These are phyloP conservation scores for Cercis canadensis DNA, from an alignment of 306 rosid genomes.

Conservation along the genomic window DNA sequence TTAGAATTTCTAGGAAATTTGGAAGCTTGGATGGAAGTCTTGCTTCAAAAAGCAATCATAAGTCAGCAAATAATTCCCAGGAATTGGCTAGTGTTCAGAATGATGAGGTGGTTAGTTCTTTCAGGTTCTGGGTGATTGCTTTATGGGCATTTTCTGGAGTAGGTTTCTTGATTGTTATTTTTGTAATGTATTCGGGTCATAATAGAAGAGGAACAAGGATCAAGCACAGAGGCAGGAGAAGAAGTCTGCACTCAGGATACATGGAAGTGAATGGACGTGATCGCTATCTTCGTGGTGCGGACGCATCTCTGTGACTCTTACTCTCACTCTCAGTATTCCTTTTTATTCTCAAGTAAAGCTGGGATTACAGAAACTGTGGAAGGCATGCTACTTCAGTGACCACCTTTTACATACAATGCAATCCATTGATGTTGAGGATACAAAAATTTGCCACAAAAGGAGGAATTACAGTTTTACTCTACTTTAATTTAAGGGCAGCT, in stretches of 20 bases:
- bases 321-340: neutral
- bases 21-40: constrained; percentile 50
- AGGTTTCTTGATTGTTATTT: constrained; percentile 64
- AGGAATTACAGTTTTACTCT: constrained; percentile 19
- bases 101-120: constrained; percentile 68
- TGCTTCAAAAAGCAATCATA: constrained; percentile 32
- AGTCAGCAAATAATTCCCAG: constrained; percentile 39
- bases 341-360: constrained; percentile 28
- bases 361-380: constrained; percentile 28
- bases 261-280: constrained; percentile 70
- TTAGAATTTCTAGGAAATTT: constrained; percentile 52
- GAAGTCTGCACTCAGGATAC: constrained; percentile 60
- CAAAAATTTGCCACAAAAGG: constrained; percentile 27
- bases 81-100: constrained; percentile 39
- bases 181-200: constrained; percentile 59
- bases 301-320: constrained; percentile 44
- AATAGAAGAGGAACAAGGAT: constrained; percentile 62
- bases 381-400: too few relatives aligned
- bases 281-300: constrained; percentile 52
- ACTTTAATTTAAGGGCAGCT: constrained; percentile 36
- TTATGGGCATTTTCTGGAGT: constrained; percentile 84
- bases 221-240: constrained; percentile 72
- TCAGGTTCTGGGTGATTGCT: constrained; percentile 77
- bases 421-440: constrained; percentile 25
- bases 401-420: constrained; percentile 28